phyloP scores from a whole-genome alignment of 495 filamentous ascomycete species.

The Daldinia bambusicola region DNA sequence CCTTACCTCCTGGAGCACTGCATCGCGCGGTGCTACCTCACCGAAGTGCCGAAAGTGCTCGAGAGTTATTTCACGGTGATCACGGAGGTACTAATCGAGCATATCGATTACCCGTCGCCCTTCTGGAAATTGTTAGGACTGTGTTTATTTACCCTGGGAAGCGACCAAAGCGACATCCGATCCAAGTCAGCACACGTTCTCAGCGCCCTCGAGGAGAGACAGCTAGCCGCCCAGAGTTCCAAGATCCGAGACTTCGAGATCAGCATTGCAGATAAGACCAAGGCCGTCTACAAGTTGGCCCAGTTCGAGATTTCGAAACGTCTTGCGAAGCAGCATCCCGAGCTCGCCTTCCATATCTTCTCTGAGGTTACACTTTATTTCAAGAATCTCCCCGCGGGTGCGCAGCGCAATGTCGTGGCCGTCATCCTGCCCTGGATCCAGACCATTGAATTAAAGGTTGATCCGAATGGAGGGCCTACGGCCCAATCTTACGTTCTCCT shows the following conservation, averaged over 20 bases:
- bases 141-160: conserved; percentile 89
- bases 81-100: conserved; percentile 82
- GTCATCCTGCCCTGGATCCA: conserved; percentile 97
- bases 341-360: conserved; percentile 91
- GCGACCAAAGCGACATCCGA: conserved; percentile 85
- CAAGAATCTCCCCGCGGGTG: conserved; percentile 78
- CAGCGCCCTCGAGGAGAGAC: conserved; percentile 82
- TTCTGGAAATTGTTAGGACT: conserved; percentile 92
- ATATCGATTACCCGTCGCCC: conserved; percentile 78
- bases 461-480: conserved; percentile 90
- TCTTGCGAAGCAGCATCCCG: conserved; percentile 85
- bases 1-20: conserved; percentile 85
- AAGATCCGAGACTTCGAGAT: conserved; percentile 97
- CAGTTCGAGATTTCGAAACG: conserved; percentile 96
- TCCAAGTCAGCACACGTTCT: conserved; percentile 89
- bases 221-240: conserved; percentile 75
- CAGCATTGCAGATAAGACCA: conserved; percentile 97
- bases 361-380: conserved; percentile 95
- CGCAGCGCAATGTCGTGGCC: conserved; percentile 92
- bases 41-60: conserved; percentile 79
- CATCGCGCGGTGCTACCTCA: conserved; percentile 85
- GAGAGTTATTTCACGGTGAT: conserved; percentile 97
- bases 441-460: conserved; percentile 90
- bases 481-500: conserved; percentile 93
- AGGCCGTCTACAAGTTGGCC: conserved; percentile 95